phyloP scores from a whole-genome alignment of 441 rosid genomes.

The Pelargonium fulgidum region DNA sequence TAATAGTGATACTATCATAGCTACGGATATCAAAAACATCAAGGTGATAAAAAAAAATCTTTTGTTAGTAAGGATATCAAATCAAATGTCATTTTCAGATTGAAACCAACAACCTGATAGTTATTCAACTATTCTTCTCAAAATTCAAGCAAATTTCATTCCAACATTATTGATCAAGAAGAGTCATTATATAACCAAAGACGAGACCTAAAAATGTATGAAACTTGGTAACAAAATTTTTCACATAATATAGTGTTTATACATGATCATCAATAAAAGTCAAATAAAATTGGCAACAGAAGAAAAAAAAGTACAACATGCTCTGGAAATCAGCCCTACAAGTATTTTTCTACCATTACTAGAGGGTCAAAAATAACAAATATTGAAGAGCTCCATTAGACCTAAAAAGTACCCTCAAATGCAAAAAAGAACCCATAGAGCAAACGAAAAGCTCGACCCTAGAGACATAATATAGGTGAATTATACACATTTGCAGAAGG shows the following conservation, averaged over 20 bases:
- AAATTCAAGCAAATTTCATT: no score
- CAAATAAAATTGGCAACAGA: conserved; percentile 17
- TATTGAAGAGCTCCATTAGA: neutral
- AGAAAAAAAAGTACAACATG: conserved; percentile 35
- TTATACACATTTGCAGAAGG: conserved; percentile 50
- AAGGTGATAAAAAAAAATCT: no score
- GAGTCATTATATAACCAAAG: no score
- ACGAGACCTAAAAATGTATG: neutral
- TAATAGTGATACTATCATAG: no score
- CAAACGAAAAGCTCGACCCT: conserved; percentile 24
- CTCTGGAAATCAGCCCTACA: conserved; percentile 25
- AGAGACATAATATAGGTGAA: conserved; percentile 23
- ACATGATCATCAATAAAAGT: conserved; percentile 29
- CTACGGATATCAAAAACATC: no score
- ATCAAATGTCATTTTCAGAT: no score
- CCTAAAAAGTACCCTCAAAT: conserved; percentile 13
- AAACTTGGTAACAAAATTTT: conserved; percentile 42
- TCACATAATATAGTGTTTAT: conserved; percentile 39
- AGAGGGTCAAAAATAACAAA: neutral
- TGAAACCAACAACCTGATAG: no score
- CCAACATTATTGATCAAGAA: no score
- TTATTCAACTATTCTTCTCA: no score
- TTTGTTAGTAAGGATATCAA: no score
- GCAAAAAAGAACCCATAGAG: conserved; percentile 21
- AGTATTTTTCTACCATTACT: conserved; percentile 17